Percentiles rank a stretch among this genome's conserved stretches.
Evolutionary conservation across 257 asterid genomes (phyloP).

Genomic region (Solanum virginianum): DNA sequence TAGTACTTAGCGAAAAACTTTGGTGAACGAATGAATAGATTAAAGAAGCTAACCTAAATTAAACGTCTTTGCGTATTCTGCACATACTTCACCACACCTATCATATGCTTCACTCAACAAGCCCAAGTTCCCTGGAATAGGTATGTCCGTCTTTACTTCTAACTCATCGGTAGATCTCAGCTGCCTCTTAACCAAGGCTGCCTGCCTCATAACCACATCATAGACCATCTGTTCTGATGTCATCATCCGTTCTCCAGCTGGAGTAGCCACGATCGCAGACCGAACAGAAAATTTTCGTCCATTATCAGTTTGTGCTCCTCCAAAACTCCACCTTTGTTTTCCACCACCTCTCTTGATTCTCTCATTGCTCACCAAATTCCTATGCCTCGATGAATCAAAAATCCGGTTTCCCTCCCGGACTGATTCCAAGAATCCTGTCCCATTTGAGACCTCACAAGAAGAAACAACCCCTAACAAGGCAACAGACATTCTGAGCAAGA

Average conservation of each 20-base stretch:
- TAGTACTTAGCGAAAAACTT: neutral
- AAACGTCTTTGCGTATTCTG: constrained; percentile 97
- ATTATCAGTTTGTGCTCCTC: constrained; percentile 19
- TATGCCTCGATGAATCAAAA: constrained; percentile 26
- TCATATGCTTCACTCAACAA: constrained; percentile 85
- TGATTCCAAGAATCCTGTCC: constrained; percentile 41
- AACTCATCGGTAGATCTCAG: constrained; percentile 29
- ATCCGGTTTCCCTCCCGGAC: constrained; percentile 37
- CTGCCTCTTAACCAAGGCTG: constrained; percentile 68
- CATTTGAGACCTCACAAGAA: constrained; percentile 47
- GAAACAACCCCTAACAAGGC: constrained; percentile 65
- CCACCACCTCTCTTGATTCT: constrained; percentile 19
- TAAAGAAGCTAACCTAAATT: constrained; percentile 63
- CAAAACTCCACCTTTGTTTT: constrained; percentile 21
- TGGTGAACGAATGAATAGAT: constrained; percentile 1
- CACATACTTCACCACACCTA: constrained; percentile 91
- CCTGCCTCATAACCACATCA: constrained; percentile 87
- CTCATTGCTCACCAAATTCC: constrained; percentile 15
- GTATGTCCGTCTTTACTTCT: constrained; percentile 67
- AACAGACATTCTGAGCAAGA: constrained; percentile 51
- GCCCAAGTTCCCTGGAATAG: constrained; percentile 45
- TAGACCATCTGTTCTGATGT: constrained; percentile 88
- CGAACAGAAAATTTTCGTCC: constrained; percentile 23
- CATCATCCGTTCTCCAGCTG: constrained; percentile 57
- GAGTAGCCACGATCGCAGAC: constrained; percentile 48